Base-by-base conservation (phyloP, 2,329 filamentous ascomycete species). In the Aspergillus chevalieri region DNA sequence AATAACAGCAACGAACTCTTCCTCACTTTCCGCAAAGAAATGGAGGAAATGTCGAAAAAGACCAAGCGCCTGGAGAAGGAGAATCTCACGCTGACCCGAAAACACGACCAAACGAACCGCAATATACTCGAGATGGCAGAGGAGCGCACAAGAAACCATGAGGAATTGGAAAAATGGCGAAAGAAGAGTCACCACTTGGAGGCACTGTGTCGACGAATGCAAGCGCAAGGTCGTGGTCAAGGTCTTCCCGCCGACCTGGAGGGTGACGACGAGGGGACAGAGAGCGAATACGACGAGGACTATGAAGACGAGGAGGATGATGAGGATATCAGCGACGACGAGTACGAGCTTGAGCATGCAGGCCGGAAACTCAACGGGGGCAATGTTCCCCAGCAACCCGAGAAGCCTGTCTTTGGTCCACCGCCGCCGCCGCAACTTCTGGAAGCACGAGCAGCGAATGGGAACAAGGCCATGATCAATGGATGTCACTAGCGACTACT, bases 1-100 rank as follows among this genome's bases (percentile, higher is more conserved):
- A 97, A 96, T 73, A 97, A 96, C 68, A 95, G 89, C 71, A 97
- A 97, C 74, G 93, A 97, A 67, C 77, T 97, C 47, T 97, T 97
- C 71, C 77, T 96, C 58, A 96, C 93, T 1, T 97, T 97, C 73
- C 83, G 92, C 48, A 96, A 95, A 74, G 93, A 97, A 72, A 97
- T 97, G 91, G 93, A 97, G 72, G 93, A 97, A 65, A 97, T 97
- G 91, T 95, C 91, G 1, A 96, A 96, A 75, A 97, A 97, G 75
- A 95, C 92, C 5, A 96, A 96, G 72, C 85, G 90, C 22, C 77
- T 98, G 47, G 93, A 98, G 69, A 95, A 95, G 72, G 93, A 98
- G 65, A 97, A 98, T 63, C 86, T 93, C 60, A 86, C 82, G 15
- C 80, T 95, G 46, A 95, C 89, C 57, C 83, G 92, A 49, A 95